Base-by-base conservation (phyloP, 1,139 yeast genomes). In the Cylindricascospora bacillispora region DNA sequence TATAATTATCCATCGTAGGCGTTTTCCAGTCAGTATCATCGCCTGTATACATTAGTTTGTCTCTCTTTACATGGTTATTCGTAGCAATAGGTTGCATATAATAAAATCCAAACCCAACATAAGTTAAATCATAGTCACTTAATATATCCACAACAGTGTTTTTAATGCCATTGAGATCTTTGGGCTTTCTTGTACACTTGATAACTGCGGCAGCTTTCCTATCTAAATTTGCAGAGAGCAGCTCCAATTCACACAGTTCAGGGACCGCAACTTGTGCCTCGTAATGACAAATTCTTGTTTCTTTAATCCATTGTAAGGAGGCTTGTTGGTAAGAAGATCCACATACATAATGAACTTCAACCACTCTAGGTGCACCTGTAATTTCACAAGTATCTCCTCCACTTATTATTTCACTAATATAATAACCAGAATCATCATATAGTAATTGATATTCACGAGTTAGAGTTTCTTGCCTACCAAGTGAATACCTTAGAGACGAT, bases 311-410 rank as follows among this genome's bases (percentile, higher is more conserved):
- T 12, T 57, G 57, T 3, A 73, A 54, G 4, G 41, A 37, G 0
- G 60, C 50, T 6, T 40, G 37, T 2, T 52, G 44, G 10, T 38
- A 41, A 2, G 49, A 45, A 1, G 67, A 63, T 39, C 73, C 75
- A 53, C 97, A 86, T 21, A 65, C 60, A 47, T 77, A 83, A 29
- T 70, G 70, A 3, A 86, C 57, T 32, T 77, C 81, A 1, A 74
- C 60, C 1, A 65, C 55, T 36, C 95, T 63, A 4, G 75, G 76
- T 24, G 60, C 56, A 1, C 67, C 67, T 0, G 92, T 81, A 28
- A 79, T 47, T 45, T 81, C 93, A 56, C 97, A 86, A 1, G 64
- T 43, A 4, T 73, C 70, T 1, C 97, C 97, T 35, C 63, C 57
- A 1, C 55, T 59, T 10, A 79, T 54, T 2, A 59, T 54, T 37